A percentile compares a stretch with the other conserved stretches of the same genome.
phyloP scores from a whole-genome alignment of 345 rosid genomes.

The Erysimum cheiranthoides region DNA sequence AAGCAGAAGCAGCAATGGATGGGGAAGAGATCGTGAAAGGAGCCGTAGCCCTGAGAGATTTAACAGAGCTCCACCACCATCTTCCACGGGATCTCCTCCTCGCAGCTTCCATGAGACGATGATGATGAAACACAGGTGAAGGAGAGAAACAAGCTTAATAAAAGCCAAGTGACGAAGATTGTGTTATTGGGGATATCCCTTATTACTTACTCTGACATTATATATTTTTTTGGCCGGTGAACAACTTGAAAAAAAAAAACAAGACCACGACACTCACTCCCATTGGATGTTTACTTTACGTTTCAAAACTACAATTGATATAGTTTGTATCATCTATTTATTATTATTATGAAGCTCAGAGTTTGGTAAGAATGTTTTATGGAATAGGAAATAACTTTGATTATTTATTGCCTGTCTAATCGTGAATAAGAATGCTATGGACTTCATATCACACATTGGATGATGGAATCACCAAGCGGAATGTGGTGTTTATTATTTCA shows the following conservation, averaged over 20 bases:
- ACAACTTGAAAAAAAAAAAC: neutral
- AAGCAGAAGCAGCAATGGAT: conserved; percentile 54
- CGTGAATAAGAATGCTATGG: too few relatives aligned
- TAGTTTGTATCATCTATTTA: neutral
- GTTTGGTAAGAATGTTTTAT: conserved; percentile 4
- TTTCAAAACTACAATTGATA: conserved; percentile 17
- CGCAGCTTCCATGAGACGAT: conserved; percentile 77
- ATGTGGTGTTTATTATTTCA: too few relatives aligned
- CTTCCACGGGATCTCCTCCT: conserved; percentile 54
- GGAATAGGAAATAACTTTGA: neutral
- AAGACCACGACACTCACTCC: neutral
- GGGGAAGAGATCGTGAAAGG: conserved; percentile 54
- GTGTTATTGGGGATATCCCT: conserved; percentile 19
- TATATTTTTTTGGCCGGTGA: conserved; percentile 39
- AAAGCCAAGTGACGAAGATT: neutral
- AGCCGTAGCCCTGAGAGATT: conserved; percentile 70
- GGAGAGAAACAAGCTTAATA: neutral
- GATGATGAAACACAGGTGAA: conserved; percentile 54
- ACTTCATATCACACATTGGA: too few relatives aligned
- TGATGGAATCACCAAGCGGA: too few relatives aligned
- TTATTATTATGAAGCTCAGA: neutral
- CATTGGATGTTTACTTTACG: neutral
- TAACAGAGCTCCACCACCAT: conserved; percentile 47
- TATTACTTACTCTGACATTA: conserved; percentile 13
- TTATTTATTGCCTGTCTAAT: too few relatives aligned